Base-by-base conservation (phyloP, 371 early-diverging fungal species). In the Nematocida displodere region DNA sequence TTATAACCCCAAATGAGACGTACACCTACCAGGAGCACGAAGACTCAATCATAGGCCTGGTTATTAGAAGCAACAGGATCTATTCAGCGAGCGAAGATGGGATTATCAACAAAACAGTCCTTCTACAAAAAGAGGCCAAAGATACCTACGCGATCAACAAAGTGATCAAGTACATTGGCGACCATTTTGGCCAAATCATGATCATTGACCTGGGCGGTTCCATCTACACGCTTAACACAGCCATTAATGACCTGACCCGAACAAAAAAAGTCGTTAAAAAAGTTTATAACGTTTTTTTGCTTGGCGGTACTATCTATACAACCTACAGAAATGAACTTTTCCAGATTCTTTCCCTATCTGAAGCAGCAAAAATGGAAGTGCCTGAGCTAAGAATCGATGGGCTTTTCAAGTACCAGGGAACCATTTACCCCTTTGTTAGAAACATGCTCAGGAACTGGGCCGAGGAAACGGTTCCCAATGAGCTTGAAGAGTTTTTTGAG, bases 61-160 rank as follows among this genome's bases (percentile, higher is more conserved):
- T 61, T 20, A 24, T 61, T 5, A 40, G 24, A 4, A 71, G n/a
- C 13, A 61, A 24, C 33, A 46, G 20, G 5, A 48, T 71, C 28
- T 61, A 46, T 33, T 28, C 75, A 2, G 75, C 75, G n/a, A 71
- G 75, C 33, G 75, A 71, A 34, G 75, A 71, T 34, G 75, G 75
- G 24, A 71, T 61, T 13, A n/a, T 71, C 50, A 28, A 34, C 7
- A 59, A 58, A 26, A 71, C 61, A 47, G 37, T 26, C 39, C 54
- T 71, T 24, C 44, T 24, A 36, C 33, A 61, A 28, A 37, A 31
- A 26, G 75, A 71, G 75, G 50, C 61, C 22, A 22, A 50, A 46
- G 75, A 71, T 61, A 46, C 48, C 17, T 71, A 61, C 36, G 75
- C 44, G 15, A 50, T 71, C 29, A 28, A 49, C 34, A 61, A 28